Percentiles rank a stretch among this genome's conserved stretches.
These are phyloP conservation scores for Zasmidium cellare DNA, from an alignment of 2,329 filamentous ascomycete genomes.

Conservation along the genomic window DNA sequence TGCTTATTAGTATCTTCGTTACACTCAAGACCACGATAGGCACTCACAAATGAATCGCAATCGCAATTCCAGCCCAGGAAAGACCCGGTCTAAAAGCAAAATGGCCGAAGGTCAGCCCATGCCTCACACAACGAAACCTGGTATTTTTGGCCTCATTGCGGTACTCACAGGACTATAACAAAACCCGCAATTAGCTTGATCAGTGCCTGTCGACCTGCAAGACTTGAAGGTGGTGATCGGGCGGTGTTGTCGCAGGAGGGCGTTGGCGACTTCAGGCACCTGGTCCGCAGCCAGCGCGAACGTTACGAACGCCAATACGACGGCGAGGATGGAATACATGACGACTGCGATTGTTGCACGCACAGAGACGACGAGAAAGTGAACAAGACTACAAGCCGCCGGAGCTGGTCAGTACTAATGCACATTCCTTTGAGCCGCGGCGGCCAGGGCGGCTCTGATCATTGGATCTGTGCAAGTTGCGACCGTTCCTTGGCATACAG, in stretches of 20 bases:
- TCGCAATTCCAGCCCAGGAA: conserved; percentile 14
- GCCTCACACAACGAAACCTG: too few species aligned
- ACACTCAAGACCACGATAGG: background rate
- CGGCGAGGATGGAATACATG: background rate
- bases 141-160: too few species aligned
- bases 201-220: conserved; percentile 4
- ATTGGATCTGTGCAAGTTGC: background rate
- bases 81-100: too few species aligned
- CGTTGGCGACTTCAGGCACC: conserved; percentile 8
- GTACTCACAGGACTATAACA: conserved; percentile 8
- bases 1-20: background rate
- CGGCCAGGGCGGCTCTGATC: background rate
- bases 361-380: background rate
- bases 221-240: conserved; percentile 3
- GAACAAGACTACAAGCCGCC: background rate
- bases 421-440: background rate
- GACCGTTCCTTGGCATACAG: background rate
- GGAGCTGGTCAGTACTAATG: background rate
- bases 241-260: conserved; percentile 6
- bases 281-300: conserved; percentile 7
- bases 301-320: conserved; percentile 2
- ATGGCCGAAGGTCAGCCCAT: too few species aligned
- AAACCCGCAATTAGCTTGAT: conserved; percentile 8
- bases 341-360: background rate
- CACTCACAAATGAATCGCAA: conserved; percentile 10